A percentile compares a stretch with the other conserved stretches of the same genome.
phyloP scores from a whole-genome alignment of 169 alveolate genomes.

The Cyclospora cayetanensis region DNA sequence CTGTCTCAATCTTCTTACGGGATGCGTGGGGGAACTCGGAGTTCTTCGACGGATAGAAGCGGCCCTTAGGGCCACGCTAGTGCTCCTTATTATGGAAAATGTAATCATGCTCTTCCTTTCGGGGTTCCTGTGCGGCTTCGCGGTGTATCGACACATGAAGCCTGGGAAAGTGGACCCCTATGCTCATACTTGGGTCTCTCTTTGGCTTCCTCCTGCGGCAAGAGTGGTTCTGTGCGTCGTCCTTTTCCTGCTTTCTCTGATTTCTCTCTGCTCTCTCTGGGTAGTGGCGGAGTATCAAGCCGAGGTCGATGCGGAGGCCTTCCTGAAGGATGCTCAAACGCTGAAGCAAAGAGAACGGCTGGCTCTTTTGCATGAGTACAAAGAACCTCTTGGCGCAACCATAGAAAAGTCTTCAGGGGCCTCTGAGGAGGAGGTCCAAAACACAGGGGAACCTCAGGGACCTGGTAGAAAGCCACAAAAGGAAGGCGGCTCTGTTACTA shows the following conservation, averaged over 20 bases:
- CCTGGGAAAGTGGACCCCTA: not conserved
- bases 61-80: conserved; percentile 45
- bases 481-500: no score
- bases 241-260: not conserved
- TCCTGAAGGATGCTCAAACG: conserved; percentile 10
- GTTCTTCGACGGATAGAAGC: conserved; percentile 21
- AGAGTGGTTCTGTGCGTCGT: no score
- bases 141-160: not conserved
- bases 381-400: no score
- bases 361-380: conserved; percentile 12
- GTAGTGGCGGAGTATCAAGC: conserved; percentile 49
- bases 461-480: no score
- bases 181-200: not conserved
- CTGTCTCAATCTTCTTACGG: conserved; percentile 1
- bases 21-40: not conserved
- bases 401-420: no score
- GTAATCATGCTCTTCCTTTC: conserved; percentile 1
- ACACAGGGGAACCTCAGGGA: no score
- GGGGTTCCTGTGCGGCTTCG: not conserved
- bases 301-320: conserved; percentile 47
- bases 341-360: conserved; percentile 13
- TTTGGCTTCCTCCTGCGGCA: no score
- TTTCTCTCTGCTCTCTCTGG: not conserved
- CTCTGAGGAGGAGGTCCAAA: no score
- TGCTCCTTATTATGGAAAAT: conserved; percentile 35